A percentile compares a stretch with the other conserved stretches of the same genome.
phyloP scores from a whole-genome alignment of 2,329 filamentous ascomycete species.

The Sodiomyces alkalinus region DNA sequence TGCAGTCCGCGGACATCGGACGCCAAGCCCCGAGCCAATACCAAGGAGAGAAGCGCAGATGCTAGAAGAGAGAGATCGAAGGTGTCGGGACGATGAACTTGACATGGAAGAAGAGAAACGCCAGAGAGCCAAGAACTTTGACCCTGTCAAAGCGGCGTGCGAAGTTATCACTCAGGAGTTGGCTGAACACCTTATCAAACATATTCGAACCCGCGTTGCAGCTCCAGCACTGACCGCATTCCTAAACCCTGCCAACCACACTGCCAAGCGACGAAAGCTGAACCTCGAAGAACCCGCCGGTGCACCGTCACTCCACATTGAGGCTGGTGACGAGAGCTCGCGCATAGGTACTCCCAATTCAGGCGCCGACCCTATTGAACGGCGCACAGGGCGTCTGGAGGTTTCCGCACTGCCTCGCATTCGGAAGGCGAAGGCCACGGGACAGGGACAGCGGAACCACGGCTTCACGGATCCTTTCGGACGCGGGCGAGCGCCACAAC shows the following conservation, averaged over 20 bases:
- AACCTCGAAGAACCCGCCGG: constrained; percentile 29
- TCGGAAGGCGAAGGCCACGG: constrained; percentile 47
- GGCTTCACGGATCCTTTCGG: constrained; percentile 55
- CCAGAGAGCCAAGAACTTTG: constrained; percentile 72
- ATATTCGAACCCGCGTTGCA: constrained; percentile 78
- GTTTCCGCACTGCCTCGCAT: constrained; percentile 59
- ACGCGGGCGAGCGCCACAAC: constrained; percentile 41
- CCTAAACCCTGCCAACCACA: constrained; percentile 69
- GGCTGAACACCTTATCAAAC: constrained; percentile 71
- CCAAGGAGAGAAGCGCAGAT: constrained; percentile 32
- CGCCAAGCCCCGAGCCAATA: constrained; percentile 20
- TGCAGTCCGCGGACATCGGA: constrained; percentile 15
- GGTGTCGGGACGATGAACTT: constrained; percentile 56
- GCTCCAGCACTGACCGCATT: constrained; percentile 67
- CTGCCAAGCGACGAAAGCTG: constrained; percentile 62
- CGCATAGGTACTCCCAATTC: constrained; percentile 51
- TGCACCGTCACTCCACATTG: constrained; percentile 33
- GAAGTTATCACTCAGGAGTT: constrained; percentile 68
- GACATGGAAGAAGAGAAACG: constrained; percentile 85
- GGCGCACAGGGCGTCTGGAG: constrained; percentile 39
- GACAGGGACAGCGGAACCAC: constrained; percentile 35
- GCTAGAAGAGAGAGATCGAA: constrained; percentile 50
- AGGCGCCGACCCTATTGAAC: constrained; percentile 44
- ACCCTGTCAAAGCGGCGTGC: constrained; percentile 76
- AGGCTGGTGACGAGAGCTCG: constrained; percentile 46